A percentile compares a stretch with the other conserved stretches of the same genome.
phyloP scores from a whole-genome alignment of 352 stramenopile species.

The Elongisporangium prolatum region DNA sequence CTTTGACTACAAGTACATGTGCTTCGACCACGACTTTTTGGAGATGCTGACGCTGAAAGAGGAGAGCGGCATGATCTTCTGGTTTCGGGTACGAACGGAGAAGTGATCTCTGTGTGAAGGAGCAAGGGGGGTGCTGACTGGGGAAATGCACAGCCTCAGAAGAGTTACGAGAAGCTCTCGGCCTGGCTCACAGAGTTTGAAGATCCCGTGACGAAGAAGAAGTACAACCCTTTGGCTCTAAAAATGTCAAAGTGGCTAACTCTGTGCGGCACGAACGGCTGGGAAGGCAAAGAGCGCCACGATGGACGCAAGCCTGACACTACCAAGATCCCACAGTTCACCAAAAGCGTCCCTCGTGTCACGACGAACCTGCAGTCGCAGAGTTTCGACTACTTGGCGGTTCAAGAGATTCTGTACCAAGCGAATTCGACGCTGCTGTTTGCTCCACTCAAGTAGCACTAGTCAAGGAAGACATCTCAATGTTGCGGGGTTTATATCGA shows the following conservation, averaged over 20 bases:
- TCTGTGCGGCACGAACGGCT: conserved; percentile 58
- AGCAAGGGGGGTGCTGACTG: conserved; percentile 1
- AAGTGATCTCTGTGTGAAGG: background rate
- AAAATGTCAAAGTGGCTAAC: conserved; percentile 62
- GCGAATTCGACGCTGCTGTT: conserved; percentile 67
- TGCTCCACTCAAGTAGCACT: conserved; percentile 24
- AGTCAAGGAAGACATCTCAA: background rate
- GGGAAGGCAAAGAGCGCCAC: conserved; percentile 53
- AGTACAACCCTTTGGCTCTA: conserved; percentile 50
- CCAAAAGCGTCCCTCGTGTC: conserved; percentile 43
- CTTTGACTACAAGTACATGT: conserved; percentile 78
- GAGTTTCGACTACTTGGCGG: conserved; percentile 68
- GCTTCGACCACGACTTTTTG: conserved; percentile 68
- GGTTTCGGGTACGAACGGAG: conserved; percentile 49
- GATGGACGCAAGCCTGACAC: conserved; percentile 48
- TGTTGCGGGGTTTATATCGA: background rate
- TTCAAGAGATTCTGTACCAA: conserved; percentile 66
- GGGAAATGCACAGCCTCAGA: conserved; percentile 34
- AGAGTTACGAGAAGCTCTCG: conserved; percentile 65
- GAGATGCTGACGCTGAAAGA: conserved; percentile 75
- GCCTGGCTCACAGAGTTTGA: conserved; percentile 42
- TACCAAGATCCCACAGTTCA: conserved; percentile 46
- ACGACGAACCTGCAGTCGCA: conserved; percentile 51
- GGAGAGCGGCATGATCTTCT: conserved; percentile 64
- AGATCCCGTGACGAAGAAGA: conserved; percentile 39